Percentiles rank a stretch among this genome's conserved stretches.
Conservation (phyloP, 805 yeast species). For the Pichia insulana region DNA sequence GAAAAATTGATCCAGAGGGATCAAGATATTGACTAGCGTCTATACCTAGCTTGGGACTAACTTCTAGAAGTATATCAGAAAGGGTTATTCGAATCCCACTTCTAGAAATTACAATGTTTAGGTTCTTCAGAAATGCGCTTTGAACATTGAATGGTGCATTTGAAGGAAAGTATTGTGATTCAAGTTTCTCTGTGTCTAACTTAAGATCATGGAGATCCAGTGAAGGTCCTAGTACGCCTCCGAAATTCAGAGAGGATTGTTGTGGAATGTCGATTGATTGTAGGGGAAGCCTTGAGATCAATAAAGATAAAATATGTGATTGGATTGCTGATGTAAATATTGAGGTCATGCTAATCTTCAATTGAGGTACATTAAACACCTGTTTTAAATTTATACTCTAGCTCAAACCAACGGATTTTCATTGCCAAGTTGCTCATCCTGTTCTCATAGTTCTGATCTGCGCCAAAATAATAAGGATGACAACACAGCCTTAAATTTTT, state of each 20-base stretch:
- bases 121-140: conserved; percentile 8
- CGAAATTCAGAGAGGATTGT: conserved; percentile 8
- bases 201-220: conserved; percentile 9
- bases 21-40: conserved; percentile 1
- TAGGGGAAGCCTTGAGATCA: conserved; percentile 11
- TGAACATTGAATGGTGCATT: conserved; percentile 8
- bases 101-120: conserved; percentile 7
- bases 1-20: conserved; percentile 4
- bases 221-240: conserved; percentile 6
- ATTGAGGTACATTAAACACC: too few species aligned
- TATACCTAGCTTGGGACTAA: conserved; percentile 6
- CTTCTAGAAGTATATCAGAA: conserved; percentile 4
- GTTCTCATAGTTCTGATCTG: too few species aligned
- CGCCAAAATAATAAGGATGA: too few species aligned
- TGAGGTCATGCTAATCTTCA: conserved; percentile 9
- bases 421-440: too few species aligned
- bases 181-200: conserved; percentile 12
- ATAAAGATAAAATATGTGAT: conserved; percentile 7
- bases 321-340: conserved; percentile 11
- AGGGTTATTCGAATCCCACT: conserved; percentile 8
- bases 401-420: too few species aligned
- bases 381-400: too few species aligned
- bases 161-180: conserved; percentile 9
- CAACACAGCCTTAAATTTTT: too few species aligned
- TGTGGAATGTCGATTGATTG: conserved; percentile 10